Percentiles rank a stretch among this genome's conserved stretches.
Evolutionary conservation across 176 grass and related monocot genomes (phyloP).

Genomic region (Pontederia paniculata): DNA sequence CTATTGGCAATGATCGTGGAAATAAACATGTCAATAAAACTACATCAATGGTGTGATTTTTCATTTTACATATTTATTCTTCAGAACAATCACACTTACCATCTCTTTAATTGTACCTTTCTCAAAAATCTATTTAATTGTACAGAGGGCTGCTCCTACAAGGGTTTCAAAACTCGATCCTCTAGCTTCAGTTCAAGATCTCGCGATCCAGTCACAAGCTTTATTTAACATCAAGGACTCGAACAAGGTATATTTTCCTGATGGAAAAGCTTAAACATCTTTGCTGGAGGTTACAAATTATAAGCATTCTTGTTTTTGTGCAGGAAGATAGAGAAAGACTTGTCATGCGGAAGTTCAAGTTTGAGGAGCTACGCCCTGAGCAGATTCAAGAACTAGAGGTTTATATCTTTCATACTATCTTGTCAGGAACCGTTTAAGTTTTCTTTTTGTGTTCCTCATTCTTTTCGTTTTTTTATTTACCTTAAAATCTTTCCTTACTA

Average conservation of each 20-base stretch:
- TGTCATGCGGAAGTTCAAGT: conserved; percentile 83
- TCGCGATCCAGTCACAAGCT: conserved; percentile 50
- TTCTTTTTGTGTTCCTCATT: conserved; percentile 16
- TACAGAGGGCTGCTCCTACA: conserved; percentile 56
- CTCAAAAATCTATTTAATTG: too few relatives aligned
- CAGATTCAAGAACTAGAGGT: conserved; percentile 97
- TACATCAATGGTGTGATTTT: conserved; percentile 38
- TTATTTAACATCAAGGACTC: conserved; percentile 97
- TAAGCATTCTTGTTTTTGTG: conserved; percentile 19
- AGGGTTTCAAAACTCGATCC: conserved; percentile 43
- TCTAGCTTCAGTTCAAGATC: conserved; percentile 64
- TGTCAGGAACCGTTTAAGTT: too few relatives aligned
- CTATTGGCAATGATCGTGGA: conserved; percentile 36
- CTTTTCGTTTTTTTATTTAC: conserved; percentile 1
- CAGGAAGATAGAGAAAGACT: conserved; percentile 91
- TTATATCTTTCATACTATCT: conserved; percentile 18
- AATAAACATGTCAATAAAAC: conserved; percentile 53
- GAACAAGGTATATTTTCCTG: conserved; percentile 53
- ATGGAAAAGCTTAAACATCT: neutral
- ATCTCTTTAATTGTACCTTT: conserved; percentile 19
- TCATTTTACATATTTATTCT: conserved; percentile 2
- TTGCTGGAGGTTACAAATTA: conserved; percentile 1
- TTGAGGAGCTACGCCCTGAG: conserved; percentile 91
- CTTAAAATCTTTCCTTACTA: neutral
- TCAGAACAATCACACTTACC: neutral